phyloP scores from a whole-genome alignment of 805 yeast genomes.

The Saturnispora halmiae region DNA sequence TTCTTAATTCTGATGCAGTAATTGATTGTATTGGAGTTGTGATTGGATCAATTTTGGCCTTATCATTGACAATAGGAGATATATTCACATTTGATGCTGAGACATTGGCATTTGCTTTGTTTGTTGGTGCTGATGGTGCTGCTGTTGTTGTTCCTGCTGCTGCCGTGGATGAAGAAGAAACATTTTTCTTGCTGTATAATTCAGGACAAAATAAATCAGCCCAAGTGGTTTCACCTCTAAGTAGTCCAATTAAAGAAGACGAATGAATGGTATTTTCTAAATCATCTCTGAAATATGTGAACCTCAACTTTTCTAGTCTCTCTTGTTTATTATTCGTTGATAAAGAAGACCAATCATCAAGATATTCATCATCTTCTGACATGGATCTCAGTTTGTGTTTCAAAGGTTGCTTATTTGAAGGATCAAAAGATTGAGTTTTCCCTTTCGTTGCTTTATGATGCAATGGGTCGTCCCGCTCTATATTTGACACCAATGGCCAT shows the following conservation, averaged over 20 bases:
- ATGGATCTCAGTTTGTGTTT: conserved; percentile 1
- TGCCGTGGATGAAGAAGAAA: neutral
- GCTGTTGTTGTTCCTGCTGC: neutral
- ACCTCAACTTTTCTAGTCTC: conserved; percentile 50
- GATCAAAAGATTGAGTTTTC: neutral
- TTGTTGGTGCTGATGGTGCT: neutral
- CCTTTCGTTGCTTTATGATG: neutral
- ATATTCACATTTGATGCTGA: too few relatives aligned
- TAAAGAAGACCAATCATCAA: conserved; percentile 11
- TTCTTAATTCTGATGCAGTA: neutral
- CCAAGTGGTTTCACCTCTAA: conserved; percentile 44
- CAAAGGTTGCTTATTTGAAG: neutral
- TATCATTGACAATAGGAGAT: too few relatives aligned
- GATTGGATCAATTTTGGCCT: neutral
- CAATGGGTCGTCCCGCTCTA: conserved; percentile 19
- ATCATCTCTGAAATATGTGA: conserved; percentile 88
- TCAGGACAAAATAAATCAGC: conserved; percentile 52
- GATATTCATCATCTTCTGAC: conserved; percentile 8
- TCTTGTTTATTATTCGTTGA: conserved; percentile 13
- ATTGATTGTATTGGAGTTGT: neutral
- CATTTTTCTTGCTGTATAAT: conserved; percentile 23
- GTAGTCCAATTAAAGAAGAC: conserved; percentile 74
- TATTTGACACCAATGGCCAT: conserved; percentile 28
- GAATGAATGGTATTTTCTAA: conserved; percentile 84
- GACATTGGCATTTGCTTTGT: too few relatives aligned